These are phyloP conservation scores for Takakia lepidozioides DNA, from an alignment of 225 moss, liverwort and hornwort genomes.

Conservation along the genomic window DNA sequence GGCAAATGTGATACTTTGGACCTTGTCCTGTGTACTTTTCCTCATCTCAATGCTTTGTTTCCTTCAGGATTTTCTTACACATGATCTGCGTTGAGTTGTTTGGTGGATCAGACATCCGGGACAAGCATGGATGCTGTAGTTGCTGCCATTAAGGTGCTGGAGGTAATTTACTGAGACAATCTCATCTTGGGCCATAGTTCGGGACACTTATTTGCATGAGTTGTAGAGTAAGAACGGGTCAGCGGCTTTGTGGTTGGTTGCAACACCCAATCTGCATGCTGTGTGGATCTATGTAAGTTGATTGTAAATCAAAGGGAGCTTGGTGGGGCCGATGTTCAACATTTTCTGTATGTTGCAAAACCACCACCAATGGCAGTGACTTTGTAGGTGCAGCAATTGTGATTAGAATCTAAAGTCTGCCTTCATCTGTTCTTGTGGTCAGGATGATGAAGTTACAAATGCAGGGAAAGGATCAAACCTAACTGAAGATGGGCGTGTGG, in stretches of 20 bases:
- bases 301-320: too few species aligned
- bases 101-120: conserved; percentile 52
- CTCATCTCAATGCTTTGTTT: not conserved
- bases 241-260: too few species aligned
- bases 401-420: not conserved
- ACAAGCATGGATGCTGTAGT: conserved; percentile 78
- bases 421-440: conserved; percentile 7
- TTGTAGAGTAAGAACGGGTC: too few species aligned
- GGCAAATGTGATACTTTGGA: not conserved
- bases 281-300: not conserved
- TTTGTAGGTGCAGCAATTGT: too few species aligned
- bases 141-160: conserved; percentile 86
- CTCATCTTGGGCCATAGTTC: too few species aligned
- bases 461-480: conserved; percentile 92
- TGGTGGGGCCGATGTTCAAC: too few species aligned
- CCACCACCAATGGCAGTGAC: too few species aligned
- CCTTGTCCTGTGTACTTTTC: not conserved
- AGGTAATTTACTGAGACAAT: conserved; percentile 55
- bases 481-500: conserved; percentile 85
- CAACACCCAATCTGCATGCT: not conserved
- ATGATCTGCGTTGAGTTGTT: not conserved
- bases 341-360: too few species aligned
- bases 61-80: not conserved
- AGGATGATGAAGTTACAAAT: conserved; percentile 95
- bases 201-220: too few species aligned